These are phyloP conservation scores for Suillus subalutaceus DNA, from an alignment of 768 basidiomycete species.

Conservation along the genomic window DNA sequence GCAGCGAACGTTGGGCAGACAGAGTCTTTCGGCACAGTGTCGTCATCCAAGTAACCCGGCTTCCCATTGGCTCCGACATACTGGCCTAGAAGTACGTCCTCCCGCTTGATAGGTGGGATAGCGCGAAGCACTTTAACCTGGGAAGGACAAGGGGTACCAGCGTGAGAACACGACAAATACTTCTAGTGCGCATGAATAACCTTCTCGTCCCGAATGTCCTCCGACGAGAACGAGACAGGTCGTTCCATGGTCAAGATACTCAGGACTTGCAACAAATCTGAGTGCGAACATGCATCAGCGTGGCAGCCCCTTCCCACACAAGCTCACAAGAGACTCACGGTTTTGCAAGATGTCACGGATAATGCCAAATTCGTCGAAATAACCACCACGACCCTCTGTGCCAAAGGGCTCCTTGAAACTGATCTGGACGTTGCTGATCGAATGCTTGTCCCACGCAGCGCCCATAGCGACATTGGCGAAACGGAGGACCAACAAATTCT, in stretches of 20 bases:
- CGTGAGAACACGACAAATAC: conserved; percentile 21
- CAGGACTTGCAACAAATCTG: conserved; percentile 94
- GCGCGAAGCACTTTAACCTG: conserved; percentile 96
- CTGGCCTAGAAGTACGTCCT: conserved; percentile 91
- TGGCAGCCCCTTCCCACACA: conserved; percentile 13
- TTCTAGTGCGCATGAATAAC: conserved; percentile 40
- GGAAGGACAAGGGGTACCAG: conserved; percentile 6
- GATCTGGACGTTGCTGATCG: conserved; percentile 95
- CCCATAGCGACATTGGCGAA: conserved; percentile 94
- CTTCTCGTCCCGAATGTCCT: conserved; percentile 99
- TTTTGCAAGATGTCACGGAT: conserved; percentile 98
- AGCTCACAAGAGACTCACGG: conserved; percentile 61
- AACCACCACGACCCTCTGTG: conserved; percentile 99
- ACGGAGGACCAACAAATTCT: conserved; percentile 93
- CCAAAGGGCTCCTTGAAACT: conserved; percentile 99
- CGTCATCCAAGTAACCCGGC: conserved; percentile 99
- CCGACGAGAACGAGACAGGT: conserved; percentile 94
- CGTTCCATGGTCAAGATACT: conserved; percentile 97
- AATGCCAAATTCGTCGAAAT: conserved; percentile 99
- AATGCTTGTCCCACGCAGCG: conserved; percentile 94
- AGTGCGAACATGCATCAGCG: conserved; percentile 21
- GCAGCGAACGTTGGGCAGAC: conserved; percentile 95
- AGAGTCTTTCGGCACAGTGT: conserved; percentile 90
- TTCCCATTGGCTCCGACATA: conserved; percentile 88
- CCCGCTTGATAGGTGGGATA: conserved; percentile 77